Base-by-base conservation (phyloP, 2,329 filamentous ascomycete genomes). In the Calonectria pseudoreteaudii region DNA sequence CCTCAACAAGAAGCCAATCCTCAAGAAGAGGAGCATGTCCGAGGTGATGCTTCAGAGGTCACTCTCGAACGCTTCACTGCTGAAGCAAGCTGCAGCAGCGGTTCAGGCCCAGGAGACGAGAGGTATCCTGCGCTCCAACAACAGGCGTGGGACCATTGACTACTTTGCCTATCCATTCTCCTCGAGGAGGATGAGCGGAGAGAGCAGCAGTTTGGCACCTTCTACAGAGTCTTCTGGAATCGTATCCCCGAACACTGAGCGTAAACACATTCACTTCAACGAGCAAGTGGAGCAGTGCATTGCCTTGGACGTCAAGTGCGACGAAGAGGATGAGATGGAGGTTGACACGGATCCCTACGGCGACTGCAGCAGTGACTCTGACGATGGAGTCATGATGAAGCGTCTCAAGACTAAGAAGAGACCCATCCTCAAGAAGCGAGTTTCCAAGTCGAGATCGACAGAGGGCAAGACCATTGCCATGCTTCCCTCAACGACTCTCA, bases 21-120 rank as follows among this genome's bases (percentile, higher is more conserved):
- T 99, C 73, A 98, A 98, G 87, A 98, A 98, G 88, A 92, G 96
- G 77, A 98, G 95, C 84, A 96, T 98, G 89, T 98, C 96, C 0
- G 96, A 98, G 84, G 91, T 97, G 52, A 98, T 98, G 91, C 90
- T 98, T 11, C 95, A 98, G 83, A 91, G 93, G 75, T 98, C 96
- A 0, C 84, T 98, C 10, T 98, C 96, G 1, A 93, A 95, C 1
- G 96, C 96, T 3, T 98, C 96, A 7, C 89, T 98, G 20, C 87
- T 98, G 23, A 96, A 97, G 84, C 95, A 98, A 85, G 96, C 95
- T 9, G 94, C 95, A 0, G 95, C 95, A 26, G 94, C 94, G 26
- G 92, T 98, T 16, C 94, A 96, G 82, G 94, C 95, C 36, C 95
- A 98, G 82, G 91, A 94, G 83, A 92, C 90, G 56, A 86, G 86